Base-by-base conservation (phyloP, 495 filamentous ascomycete genomes). In the Cenococcum geophilum region DNA sequence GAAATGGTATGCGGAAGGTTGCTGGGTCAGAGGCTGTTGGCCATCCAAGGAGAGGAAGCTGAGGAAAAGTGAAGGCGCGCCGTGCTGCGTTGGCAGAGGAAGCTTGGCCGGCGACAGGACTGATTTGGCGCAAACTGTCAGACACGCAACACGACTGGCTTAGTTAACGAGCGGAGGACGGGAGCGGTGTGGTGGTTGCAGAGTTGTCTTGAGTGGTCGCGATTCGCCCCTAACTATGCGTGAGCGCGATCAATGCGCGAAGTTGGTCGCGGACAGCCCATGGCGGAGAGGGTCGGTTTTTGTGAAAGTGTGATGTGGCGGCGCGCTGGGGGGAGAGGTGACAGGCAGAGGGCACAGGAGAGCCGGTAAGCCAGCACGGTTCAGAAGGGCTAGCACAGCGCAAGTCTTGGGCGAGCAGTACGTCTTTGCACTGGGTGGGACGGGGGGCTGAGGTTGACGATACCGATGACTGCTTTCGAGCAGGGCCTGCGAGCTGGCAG, bases 81-180 rank as follows among this genome's bases (percentile, higher is more conserved):
- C 12, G 18, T 62, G 61, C 49, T 68, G 66, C 55, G 65, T 51
- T 68, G 65, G 65, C 65, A 68, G 40, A 45, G 40, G 49, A 18
- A 52, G 49, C 49, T 27, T 52, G 49, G 49, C 49, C 49, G 18
- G 49, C 49, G 49, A 52, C 18, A 14, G 25, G 49, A 25, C 49
- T 32, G 25, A 32, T 32, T 32, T 52, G 25, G 20, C 21, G 25
- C 49, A 23, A 52, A 52, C 49, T 23, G 25, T 16, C 21, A 16
- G 21, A 52, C 14, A 16, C 49, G 21, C 49, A 16, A 16, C 18
- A 22, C 14, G 25, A 32, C 49, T 23, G 49, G 21, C 49, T 52
- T 23, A 20, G 14, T 23, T 32, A 32, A 32, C 25, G 49, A 52
- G 49, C 21, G 21, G 49, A 27, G 9, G 25, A 25, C 49, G 16